A percentile compares a stretch with the other conserved stretches of the same genome.
These are phyloP conservation scores for Amanita phalloides DNA, from an alignment of 768 basidiomycete species.

Conservation along the genomic window DNA sequence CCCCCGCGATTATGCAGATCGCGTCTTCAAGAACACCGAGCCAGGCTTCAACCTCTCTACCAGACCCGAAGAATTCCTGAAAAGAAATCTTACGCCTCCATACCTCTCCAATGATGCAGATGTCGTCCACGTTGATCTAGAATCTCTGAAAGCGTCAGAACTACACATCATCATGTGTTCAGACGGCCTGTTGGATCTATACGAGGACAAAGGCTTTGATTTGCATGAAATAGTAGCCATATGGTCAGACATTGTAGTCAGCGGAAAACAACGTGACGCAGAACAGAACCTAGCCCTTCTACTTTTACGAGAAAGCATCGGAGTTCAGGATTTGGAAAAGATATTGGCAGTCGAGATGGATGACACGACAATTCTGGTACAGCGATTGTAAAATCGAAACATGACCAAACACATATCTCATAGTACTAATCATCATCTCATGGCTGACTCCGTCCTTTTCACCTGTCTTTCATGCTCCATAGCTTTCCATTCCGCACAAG, in stretches of 20 bases:
- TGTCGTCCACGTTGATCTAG: constrained; percentile 27
- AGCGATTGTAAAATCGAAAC: constrained; percentile 14
- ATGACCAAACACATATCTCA: not conserved
- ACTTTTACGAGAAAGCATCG: constrained; percentile 34
- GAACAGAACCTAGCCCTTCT: constrained; percentile 25
- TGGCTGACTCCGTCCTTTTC: constrained; percentile 39
- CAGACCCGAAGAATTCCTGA: constrained; percentile 28
- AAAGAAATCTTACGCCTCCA: constrained; percentile 40
- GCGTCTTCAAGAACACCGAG: constrained; percentile 31
- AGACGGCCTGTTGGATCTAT: constrained; percentile 41
- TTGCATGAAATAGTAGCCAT: constrained; percentile 18
- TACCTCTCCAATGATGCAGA: constrained; percentile 38
- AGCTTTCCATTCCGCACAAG: constrained; percentile 71
- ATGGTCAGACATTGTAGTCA: constrained; percentile 26
- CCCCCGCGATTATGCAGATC: constrained; percentile 33
- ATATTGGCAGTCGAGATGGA: constrained; percentile 48
- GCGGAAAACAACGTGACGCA: constrained; percentile 9
- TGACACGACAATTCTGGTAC: constrained; percentile 42
- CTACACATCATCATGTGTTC: constrained; percentile 37
- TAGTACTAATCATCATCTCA: constrained; percentile 6
- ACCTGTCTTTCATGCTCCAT: constrained; percentile 90
- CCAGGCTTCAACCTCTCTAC: constrained; percentile 24
- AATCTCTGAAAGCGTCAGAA: constrained; percentile 12
- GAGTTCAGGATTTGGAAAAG: constrained; percentile 27
- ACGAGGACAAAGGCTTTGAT: constrained; percentile 20